Base-by-base conservation (phyloP, 2,329 filamentous ascomycete species). In the Aspergillus sp. region DNA sequence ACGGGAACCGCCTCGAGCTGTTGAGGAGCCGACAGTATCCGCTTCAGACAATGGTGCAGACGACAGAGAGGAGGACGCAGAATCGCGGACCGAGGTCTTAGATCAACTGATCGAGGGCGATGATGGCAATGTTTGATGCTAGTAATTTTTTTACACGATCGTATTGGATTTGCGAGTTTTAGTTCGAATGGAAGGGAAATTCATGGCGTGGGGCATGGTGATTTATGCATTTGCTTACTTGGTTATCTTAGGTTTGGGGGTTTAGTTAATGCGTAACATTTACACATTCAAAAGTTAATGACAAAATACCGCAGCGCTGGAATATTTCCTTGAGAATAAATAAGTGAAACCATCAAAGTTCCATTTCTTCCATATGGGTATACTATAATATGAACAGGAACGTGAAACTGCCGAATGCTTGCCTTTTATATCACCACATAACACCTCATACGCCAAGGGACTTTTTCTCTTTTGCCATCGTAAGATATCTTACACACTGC, bases 391-490 rank as follows among this genome's bases (percentile, higher is more conserved):
- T 42, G 36, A 63, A 59, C 46, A 59, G 46, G 55, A 55, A 56
- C 59, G 56, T 57, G 50, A 57, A 61, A 60, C 47, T 49, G 54
- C 54, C 31, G 62, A 64, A 69, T 65, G 66, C 63, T 59, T 65
- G 59, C 57, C 59, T 62, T 66, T 59, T 64, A 63, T n/a, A 54
- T 60, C 60, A 57, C 60, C 63, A 61, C 59, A 56, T 42, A 72
- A 73, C 71, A 69, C 72, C 72, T 52, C 54, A 65, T 73, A 63
- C 72, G 71, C 72, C 72, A 64, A 62, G 63, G 56, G 58, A 65
- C 63, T 64, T 29, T 52, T 62, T 68, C 66, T 59, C 55, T 62
- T 42, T 60, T 67, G 56, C 55, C 61, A 54, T 56, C 59, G 55
- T 58, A 55, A 66, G 47, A 54, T 61, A 61, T 56, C 60, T 63